phyloP scores from a whole-genome alignment of 2,329 filamentous ascomycete genomes.

The Fusarium heterosporum region DNA sequence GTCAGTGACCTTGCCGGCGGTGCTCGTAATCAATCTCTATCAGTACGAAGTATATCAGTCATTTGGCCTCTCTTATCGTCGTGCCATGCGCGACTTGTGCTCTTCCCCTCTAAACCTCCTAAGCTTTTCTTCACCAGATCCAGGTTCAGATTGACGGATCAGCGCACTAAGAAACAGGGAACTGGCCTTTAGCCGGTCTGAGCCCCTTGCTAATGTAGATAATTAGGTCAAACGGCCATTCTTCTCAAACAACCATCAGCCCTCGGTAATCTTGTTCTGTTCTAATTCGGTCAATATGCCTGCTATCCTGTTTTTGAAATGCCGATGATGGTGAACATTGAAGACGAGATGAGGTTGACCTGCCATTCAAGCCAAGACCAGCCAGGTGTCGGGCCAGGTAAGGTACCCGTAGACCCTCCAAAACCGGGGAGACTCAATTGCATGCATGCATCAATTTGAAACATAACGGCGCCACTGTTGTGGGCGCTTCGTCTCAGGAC shows the following conservation, averaged over 20 bases:
- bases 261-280: slow-evolving; percentile 9
- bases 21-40: slow-evolving; percentile 8
- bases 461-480: slow-evolving; percentile 26
- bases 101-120: background rate
- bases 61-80: background rate
- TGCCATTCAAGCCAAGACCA: slow-evolving; percentile 20
- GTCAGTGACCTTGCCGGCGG: background rate
- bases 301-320: slow-evolving; percentile 13
- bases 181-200: slow-evolving; percentile 33
- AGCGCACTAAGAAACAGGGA: slow-evolving; percentile 22
- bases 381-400: slow-evolving; percentile 9
- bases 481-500: slow-evolving; percentile 24
- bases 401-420: slow-evolving; percentile 26
- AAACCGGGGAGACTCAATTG: slow-evolving; percentile 28
- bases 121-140: slow-evolving; percentile 6
- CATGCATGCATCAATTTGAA: slow-evolving; percentile 31
- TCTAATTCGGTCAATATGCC: slow-evolving; percentile 2
- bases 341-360: slow-evolving; percentile 2
- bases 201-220: slow-evolving; percentile 24
- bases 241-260: slow-evolving; percentile 11
- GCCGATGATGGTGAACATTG: background rate
- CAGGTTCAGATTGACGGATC: slow-evolving; percentile 17
- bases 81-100: background rate
- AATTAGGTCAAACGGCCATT: slow-evolving; percentile 10
- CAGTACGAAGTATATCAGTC: background rate